Conservation (phyloP, 1,284 basidiomycete genomes). For the Fomitopsis palustris region DNA sequence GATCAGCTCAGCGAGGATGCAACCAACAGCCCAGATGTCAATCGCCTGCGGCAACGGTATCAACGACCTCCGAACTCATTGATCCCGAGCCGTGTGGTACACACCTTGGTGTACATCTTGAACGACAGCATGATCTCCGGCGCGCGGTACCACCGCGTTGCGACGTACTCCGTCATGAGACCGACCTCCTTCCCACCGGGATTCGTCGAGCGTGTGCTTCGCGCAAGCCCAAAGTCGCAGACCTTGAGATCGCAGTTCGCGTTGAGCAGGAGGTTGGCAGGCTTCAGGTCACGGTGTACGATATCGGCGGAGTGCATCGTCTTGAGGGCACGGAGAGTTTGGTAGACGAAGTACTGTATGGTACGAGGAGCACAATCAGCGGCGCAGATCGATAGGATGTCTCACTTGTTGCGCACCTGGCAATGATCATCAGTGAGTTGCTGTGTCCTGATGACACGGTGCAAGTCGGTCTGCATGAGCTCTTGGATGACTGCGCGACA, state of each 20-base stretch:
- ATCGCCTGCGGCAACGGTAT: constrained; percentile 48
- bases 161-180: constrained; percentile 83
- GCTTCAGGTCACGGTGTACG: constrained; percentile 81
- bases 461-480: constrained; percentile 88
- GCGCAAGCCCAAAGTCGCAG: constrained; percentile 83
- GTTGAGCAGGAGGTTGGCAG: constrained; percentile 78
- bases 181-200: constrained; percentile 67
- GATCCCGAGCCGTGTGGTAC: not conserved
- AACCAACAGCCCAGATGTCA: constrained; percentile 86
- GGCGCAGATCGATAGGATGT: not conserved
- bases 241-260: constrained; percentile 86
- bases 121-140: constrained; percentile 91
- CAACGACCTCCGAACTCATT: constrained; percentile 7
- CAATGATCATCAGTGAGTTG: constrained; percentile 88
- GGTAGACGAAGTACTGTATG: constrained; percentile 66
- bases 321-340: constrained; percentile 80
- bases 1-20: constrained; percentile 87
- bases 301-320: constrained; percentile 80
- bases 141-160: constrained; percentile 82
- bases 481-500: constrained; percentile 71
- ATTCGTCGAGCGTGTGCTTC: constrained; percentile 62
- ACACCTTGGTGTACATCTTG: constrained; percentile 76
- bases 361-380: not conserved
- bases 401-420: constrained; percentile 44
- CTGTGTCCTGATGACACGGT: constrained; percentile 88